These are phyloP conservation scores for Phytophthora multivora DNA, from an alignment of 352 stramenopile species.

Conservation along the genomic window DNA sequence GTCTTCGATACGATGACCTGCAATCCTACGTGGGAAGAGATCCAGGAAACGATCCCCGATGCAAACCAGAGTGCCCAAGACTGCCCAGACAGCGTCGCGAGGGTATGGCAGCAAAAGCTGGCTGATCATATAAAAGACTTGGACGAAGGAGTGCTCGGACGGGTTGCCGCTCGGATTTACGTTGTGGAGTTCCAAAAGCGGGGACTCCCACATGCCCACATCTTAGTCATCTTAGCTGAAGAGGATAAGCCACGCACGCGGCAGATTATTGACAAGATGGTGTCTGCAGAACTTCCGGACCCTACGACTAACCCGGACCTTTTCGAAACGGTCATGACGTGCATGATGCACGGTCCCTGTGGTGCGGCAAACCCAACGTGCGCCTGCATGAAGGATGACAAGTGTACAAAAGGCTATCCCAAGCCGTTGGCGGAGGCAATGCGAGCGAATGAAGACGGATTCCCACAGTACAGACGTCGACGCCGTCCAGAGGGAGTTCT, in stretches of 20 bases:
- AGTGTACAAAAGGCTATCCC: neutral
- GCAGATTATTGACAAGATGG: neutral
- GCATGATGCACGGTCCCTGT: neutral
- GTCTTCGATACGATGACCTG: neutral
- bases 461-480: too few relatives aligned
- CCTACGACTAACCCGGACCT: neutral
- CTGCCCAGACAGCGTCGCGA: neutral
- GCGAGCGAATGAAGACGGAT: too few relatives aligned
- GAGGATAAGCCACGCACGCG: neutral
- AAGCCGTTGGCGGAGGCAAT: too few relatives aligned
- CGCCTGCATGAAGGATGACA: neutral
- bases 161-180: neutral
- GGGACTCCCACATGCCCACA: neutral
- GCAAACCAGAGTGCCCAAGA: too few relatives aligned
- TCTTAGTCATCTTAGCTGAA: neutral
- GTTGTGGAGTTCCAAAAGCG: conserved; percentile 4
- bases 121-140: neutral
- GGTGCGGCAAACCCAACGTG: neutral
- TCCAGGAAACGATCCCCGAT: neutral
- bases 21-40: neutral
- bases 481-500: too few relatives aligned
- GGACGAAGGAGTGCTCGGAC: neutral
- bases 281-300: neutral
- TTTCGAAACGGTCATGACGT: neutral
- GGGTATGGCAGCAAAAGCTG: neutral